Evolutionary conservation across 164 flowering plant genomes (phyloP).

Genomic region (Tetracentron sinense): DNA sequence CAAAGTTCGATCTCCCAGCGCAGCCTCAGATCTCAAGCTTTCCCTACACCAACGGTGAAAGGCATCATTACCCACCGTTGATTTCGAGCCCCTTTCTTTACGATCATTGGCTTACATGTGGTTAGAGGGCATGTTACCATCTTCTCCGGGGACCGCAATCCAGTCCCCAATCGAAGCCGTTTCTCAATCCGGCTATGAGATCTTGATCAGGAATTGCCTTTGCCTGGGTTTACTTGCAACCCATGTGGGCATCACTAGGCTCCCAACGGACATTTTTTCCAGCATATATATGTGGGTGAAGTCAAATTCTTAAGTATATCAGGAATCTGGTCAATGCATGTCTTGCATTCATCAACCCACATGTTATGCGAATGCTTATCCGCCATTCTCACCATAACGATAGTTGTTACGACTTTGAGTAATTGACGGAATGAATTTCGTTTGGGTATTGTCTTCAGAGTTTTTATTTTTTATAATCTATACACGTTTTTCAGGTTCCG

Average conservation of each 20-base stretch:
- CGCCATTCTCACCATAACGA: too few relatives aligned
- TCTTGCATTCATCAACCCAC: constrained; percentile 20
- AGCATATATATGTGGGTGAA: constrained; percentile 38
- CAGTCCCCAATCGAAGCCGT: constrained; percentile 34
- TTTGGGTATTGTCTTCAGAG: too few relatives aligned
- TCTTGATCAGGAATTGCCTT: constrained; percentile 73
- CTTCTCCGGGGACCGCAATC: constrained; percentile 22
- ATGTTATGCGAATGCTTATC: constrained; percentile 20
- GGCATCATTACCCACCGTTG: too few relatives aligned
- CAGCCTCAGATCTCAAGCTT: too few relatives aligned
- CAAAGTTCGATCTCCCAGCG: too few relatives aligned
- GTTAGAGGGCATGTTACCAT: constrained; percentile 48
- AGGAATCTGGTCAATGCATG: constrained; percentile 23
- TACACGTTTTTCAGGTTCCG: too few relatives aligned
- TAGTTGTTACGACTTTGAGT: too few relatives aligned
- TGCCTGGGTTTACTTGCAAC: constrained; percentile 93
- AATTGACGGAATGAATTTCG: too few relatives aligned
- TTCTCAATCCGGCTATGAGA: constrained; percentile 34
- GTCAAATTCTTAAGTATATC: constrained; percentile 19
- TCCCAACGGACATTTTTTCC: constrained; percentile 36
- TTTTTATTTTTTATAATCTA: too few relatives aligned
- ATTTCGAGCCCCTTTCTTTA: too few relatives aligned
- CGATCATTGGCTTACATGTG: constrained; percentile 58
- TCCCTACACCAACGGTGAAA: too few relatives aligned
- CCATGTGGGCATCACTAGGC: constrained; percentile 62